A percentile compares a stretch with the other conserved stretches of the same genome.
Conservation (phyloP, 2,329 filamentous ascomycete genomes). For the Talaromyces atroroseus region DNA sequence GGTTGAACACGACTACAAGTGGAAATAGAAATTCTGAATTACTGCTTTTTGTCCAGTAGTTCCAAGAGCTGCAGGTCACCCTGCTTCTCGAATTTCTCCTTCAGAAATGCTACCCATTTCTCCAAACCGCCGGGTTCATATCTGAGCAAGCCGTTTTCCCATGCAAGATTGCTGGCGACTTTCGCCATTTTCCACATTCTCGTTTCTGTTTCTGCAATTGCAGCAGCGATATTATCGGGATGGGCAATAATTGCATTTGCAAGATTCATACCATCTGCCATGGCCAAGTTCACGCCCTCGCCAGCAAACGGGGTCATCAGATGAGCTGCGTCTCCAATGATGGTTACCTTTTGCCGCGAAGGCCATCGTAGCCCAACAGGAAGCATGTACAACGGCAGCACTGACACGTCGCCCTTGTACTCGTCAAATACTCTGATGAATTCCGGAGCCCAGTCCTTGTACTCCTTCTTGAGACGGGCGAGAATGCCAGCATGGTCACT, state of each 20-base stretch:
- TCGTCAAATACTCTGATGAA: conserved; percentile 18
- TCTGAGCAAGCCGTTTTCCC: conserved; percentile 2
- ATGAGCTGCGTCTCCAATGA: conserved; percentile 25
- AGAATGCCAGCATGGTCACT: conserved; percentile 3
- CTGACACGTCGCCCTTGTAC: conserved; percentile 10
- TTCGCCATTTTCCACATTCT: conserved; percentile 8
- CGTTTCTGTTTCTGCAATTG: conserved; percentile 4
- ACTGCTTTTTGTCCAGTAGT: background rate
- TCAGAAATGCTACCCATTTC: background rate
- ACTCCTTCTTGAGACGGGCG: conserved; percentile 8
- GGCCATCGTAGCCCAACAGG: conserved; percentile 22
- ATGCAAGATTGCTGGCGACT: background rate
- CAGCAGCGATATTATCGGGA: conserved; percentile 9
- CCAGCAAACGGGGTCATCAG: conserved; percentile 26
- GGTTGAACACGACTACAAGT: too few species aligned
- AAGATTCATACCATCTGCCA: conserved; percentile 14
- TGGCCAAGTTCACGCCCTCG: conserved; percentile 20
- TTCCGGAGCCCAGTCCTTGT: conserved; percentile 13
- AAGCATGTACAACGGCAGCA: conserved; percentile 20
- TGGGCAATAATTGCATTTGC: conserved; percentile 11
- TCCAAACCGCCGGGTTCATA: conserved; percentile 8
- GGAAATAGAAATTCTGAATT: background rate
- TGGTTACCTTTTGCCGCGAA: conserved; percentile 18
- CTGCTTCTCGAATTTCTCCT: background rate
- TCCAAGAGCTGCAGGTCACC: conserved; percentile 1